A percentile compares a stretch with the other conserved stretches of the same genome.
These are phyloP conservation scores for Cutaneotrichosporon daszewskae DNA, from an alignment of 1,284 basidiomycete genomes.

Conservation along the genomic window DNA sequence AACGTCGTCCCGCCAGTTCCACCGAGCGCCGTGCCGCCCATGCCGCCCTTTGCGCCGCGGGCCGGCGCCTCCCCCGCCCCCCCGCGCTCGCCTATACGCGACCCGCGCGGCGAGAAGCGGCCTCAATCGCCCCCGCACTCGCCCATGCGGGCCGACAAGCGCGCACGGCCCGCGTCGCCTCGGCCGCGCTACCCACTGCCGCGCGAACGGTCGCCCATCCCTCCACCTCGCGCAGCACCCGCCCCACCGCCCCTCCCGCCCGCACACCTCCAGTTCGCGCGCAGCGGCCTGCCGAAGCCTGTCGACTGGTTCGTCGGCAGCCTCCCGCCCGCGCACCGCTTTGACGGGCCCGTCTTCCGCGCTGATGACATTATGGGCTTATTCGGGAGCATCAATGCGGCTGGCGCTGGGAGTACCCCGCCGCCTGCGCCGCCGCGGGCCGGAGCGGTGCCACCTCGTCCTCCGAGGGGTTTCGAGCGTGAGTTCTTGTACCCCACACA, in stretches of 20 bases:
- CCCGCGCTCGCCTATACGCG: too few relatives aligned
- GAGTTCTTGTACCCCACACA: too few relatives aligned
- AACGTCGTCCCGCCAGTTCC: neutral
- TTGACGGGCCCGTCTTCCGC: conserved; percentile 82
- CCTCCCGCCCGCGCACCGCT: conserved; percentile 62
- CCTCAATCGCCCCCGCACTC: conserved; percentile 14
- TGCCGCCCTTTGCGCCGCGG: conserved; percentile 17
- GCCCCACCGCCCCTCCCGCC: neutral
- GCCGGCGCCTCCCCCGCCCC: neutral
- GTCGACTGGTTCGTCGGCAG: conserved; percentile 74
- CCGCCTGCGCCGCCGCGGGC: too few relatives aligned
- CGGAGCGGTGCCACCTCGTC: too few relatives aligned
- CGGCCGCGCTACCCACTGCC: conserved; percentile 4
- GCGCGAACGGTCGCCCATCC: conserved; percentile 5
- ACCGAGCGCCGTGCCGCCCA: neutral
- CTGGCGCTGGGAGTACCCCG: neutral
- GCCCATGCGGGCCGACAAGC: conserved; percentile 9
- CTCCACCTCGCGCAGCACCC: neutral
- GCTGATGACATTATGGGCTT: conserved; percentile 78
- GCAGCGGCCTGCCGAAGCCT: conserved; percentile 58
- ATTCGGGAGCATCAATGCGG: conserved; percentile 27
- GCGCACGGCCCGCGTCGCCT: conserved; percentile 12
- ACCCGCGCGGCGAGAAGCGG: conserved; percentile 11
- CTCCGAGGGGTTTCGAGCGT: too few relatives aligned
- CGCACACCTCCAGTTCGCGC: conserved; percentile 49